Base-by-base conservation (phyloP, 495 filamentous ascomycete species). In the Aspergillus bridgeri region DNA sequence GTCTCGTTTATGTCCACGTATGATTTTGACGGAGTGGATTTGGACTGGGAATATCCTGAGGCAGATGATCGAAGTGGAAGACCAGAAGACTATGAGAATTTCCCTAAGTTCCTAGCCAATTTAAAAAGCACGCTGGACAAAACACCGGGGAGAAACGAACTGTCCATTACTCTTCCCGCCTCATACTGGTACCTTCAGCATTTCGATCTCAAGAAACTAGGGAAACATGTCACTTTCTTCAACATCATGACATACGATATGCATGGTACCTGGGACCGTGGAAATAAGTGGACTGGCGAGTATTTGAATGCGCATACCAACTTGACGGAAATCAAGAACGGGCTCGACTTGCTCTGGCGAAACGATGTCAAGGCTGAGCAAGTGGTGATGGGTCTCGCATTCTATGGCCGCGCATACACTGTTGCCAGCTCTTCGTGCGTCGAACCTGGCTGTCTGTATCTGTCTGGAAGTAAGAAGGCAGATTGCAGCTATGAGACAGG, bases 31-130 rank as follows among this genome's bases (percentile, higher is more conserved):
- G 85, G 84, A 1, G 64, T 84, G 2, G 83, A 86, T 58, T 47
- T 86, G 13, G 83, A 85, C 60, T 86, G 83, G 82, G 79, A 84
- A 38, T 84, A 81, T 60, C 80, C 81, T 0, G 73, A 20, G 0
- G 69, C 72, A 5, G 23, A 56, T 9, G 76, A 79, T 3, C 69
- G 75, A 15, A 63, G 70, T 13, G 80, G 81, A 0, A 49, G 46
- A 0, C 6, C 43, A 6, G 70, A 48, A 4, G 81, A 85, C 59
- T 68, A 55, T 6, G 59, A 53, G 1, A 82, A 84, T 59, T 75
- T 71, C 43, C 69, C 75, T 1, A 22, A 20, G 0, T 66, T 85
- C 6, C 33, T 83, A 0, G 59, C 63, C 15, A 75, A 81, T 21
- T 66, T 84, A 62, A 58, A 71, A 9, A 59, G 63, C 0, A 65